Base-by-base conservation (phyloP, 768 basidiomycete species). In the Trametes punicea region DNA sequence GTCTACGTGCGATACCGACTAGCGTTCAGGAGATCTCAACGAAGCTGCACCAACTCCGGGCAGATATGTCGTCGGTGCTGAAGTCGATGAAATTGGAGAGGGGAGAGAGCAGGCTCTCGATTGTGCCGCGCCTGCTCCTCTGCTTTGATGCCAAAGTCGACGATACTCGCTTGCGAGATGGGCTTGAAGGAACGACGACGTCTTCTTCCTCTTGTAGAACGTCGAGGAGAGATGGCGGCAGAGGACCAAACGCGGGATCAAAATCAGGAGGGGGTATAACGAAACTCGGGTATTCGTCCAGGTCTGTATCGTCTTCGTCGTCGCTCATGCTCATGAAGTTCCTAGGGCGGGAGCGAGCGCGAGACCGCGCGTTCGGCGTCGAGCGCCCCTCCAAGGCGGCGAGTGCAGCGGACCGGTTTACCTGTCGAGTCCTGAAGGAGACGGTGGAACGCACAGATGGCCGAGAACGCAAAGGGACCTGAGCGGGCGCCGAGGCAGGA, bases 291-390 rank as follows among this genome's bases (percentile, higher is more conserved):
- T 23, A 67, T 62, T 62, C 71, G 2, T 55, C 53, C 13, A 39
- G 53, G 26, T 62, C 47, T 8, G 70, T 75, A 4, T 78, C 79
- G 46, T 79, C 79, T 21, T 84, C 84, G 57, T 86, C 84, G 61
- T 87, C 85, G 48, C 74, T 79, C 77, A 85, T 80, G 71, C 74
- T 82, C 81, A 86, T 87, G 62, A 87, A 87, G 66, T 85, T 85
- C 26, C 67, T 64, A 46, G 71, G 67, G 9, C 67, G 67, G 18
- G 60, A 34, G 36, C 46, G 41, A 25, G n/a, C 33, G 4, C 39
- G 38, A 5, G 51, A 46, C 2, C 15, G 51, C 3, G 46, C 10
- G 13, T 49, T 49, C 0, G 46, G 40, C 2, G 41, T 20, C 0
- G 41, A 68, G 29, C 79, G 78, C 15, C 86, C 86, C 60, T 88